Conservation (phyloP, 2,329 filamentous ascomycete genomes). For the Fusarium decemcellulare region DNA sequence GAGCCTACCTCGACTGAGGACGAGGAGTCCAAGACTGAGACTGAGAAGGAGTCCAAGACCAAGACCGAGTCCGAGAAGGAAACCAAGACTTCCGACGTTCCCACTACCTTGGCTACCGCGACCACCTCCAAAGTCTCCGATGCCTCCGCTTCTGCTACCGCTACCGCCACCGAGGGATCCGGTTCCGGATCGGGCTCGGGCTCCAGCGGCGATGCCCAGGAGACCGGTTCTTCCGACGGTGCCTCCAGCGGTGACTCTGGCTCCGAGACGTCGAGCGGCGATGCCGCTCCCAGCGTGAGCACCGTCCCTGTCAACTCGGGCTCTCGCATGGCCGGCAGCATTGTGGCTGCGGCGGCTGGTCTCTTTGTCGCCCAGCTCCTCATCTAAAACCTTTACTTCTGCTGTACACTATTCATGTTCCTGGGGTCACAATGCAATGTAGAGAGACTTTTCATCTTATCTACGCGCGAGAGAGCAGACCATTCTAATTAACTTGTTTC, state of each 20-base stretch:
- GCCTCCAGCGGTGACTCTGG: constrained; percentile 8
- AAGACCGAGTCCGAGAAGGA: constrained; percentile 22
- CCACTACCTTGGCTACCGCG: constrained; percentile 40
- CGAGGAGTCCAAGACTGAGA: constrained; percentile 24
- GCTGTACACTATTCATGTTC: constrained; percentile 42
- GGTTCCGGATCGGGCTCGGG: constrained; percentile 23
- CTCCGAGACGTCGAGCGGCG: constrained; percentile 13
- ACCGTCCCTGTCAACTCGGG: constrained; percentile 46
- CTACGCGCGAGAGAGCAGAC: constrained; percentile 45
- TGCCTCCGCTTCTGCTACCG: constrained; percentile 44
- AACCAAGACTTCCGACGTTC: constrained; percentile 21
- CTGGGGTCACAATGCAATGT: constrained; percentile 44
- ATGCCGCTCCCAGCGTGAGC: constrained; percentile 33
- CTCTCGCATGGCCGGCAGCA: constrained; percentile 45
- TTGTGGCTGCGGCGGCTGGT: constrained; percentile 47
- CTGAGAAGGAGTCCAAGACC: constrained; percentile 26
- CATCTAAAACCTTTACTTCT: constrained; percentile 46
- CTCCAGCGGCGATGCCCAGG: constrained; percentile 23
- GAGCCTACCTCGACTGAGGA: constrained; percentile 37
- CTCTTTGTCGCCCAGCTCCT: constrained; percentile 50
- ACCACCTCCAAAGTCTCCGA: constrained; percentile 28
- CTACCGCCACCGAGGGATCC: constrained; percentile 28
- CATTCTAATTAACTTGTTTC: constrained; percentile 51
- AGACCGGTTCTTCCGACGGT: constrained; percentile 15
- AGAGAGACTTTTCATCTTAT: constrained; percentile 19